Percentiles rank a stretch among this genome's conserved stretches.
Evolutionary conservation across 139 green algal genomes (phyloP).

Genomic region (Raphidocelis subcapitata): DNA sequence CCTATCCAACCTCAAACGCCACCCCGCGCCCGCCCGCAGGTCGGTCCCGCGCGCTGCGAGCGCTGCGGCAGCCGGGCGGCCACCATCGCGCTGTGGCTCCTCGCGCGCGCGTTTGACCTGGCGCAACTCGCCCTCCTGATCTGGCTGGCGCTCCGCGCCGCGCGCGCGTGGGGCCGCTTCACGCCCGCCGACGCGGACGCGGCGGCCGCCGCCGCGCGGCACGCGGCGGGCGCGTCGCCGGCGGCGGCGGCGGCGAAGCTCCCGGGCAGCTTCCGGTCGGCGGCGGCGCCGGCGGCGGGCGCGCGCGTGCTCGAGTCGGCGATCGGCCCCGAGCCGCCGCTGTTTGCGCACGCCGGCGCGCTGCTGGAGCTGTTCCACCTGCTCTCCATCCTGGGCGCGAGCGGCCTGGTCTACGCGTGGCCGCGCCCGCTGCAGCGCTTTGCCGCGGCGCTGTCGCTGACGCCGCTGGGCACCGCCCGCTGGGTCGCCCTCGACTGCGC

Average conservation of each 20-base stretch:
- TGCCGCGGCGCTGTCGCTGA: constrained; percentile 11
- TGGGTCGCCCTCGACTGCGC: constrained; percentile 26
- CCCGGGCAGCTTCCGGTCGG: too few species aligned
- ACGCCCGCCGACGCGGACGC: too few species aligned
- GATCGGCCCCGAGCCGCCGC: constrained; percentile 11
- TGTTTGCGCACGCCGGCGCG: constrained; percentile 7
- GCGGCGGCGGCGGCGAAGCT: background rate
- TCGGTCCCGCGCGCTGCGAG: background rate
- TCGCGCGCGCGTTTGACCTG: background rate
- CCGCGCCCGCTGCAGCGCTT: constrained; percentile 16
- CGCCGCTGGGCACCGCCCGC: constrained; percentile 20
- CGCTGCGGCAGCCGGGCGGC: background rate
- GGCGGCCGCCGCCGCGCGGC: too few species aligned
- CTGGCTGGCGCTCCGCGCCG: background rate
- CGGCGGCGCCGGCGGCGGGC: too few species aligned
- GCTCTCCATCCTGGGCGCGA: constrained; percentile 19
- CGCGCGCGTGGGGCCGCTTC: background rate
- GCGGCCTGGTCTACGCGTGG: constrained; percentile 5
- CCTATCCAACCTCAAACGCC: background rate
- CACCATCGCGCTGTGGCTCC: background rate
- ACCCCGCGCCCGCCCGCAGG: background rate
- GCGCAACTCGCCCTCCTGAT: background rate
- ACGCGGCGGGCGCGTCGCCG: background rate
- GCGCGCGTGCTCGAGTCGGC: too few species aligned
- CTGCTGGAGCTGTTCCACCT: constrained; percentile 30